Evolutionary conservation across 805 yeast genomes (phyloP), one percentile per base, ranked within the genome.

Genomic region (Starmerella roubikii): DNA sequence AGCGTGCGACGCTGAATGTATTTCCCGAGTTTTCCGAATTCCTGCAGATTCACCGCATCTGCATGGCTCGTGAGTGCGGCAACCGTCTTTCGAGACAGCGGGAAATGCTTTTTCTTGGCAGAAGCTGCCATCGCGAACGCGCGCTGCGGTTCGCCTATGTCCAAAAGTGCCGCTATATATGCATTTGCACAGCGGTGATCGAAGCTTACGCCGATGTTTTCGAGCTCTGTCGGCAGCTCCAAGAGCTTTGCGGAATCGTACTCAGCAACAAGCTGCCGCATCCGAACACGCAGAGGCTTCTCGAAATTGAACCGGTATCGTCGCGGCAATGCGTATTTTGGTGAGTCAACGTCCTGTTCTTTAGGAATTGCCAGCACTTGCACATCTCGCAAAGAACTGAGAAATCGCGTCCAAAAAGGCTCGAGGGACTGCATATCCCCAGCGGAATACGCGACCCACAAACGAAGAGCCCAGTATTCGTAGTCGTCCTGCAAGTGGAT

Each of bases 381-480:
- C 1, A 39, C 26, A 11, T 7, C 16, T 17, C 31, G 15, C 6
- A 51, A 30, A 10, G 34, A 33, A 3, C n/a, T 15, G 27, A 35
- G 4, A 22, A 49, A 49, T 21, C 25, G 21, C 10, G 17, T 15
- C 54, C 54, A 51, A n/a, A 40, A 29, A 17, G 21, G 13, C 21
- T 32, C 35, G 10, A 46, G 28, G 15, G 20, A 30, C 5, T 18
- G 21, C 21, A 15, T 22, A 9, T 38, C 35, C 3, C 35, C 17
- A n/a, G 39, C 22, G 3, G 42, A 35, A 12, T 28, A 13, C 1
- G 42, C 40, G 3, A 49, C 22, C 33, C 45, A 49, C 39, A 50
- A 35, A 26, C 40, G 35, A 16, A 50, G 42, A 1, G 44, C 50
- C 41, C 46, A 36, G 6, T 42, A 16, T 24, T 19, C 18, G 35